These are phyloP conservation scores for Parascedosporium putredinis DNA, from an alignment of 2,329 filamentous ascomycete species.

Conservation along the genomic window DNA sequence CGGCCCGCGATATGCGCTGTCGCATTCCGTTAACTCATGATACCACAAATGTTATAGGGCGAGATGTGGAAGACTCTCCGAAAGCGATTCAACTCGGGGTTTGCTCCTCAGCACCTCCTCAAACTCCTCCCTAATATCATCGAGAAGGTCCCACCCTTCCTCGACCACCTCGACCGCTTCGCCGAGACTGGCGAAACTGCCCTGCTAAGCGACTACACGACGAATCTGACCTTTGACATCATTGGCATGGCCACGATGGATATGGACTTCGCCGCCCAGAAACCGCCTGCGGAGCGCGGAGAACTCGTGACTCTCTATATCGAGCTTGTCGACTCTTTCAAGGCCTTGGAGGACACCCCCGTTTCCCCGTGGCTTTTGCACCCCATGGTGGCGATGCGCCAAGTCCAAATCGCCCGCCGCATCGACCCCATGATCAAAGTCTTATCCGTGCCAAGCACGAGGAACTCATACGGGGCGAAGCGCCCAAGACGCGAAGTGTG, in stretches of 20 bases:
- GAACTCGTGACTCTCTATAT: constrained; percentile 13
- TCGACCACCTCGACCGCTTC: constrained; percentile 20
- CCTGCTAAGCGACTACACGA: constrained; percentile 17
- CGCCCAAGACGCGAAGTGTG: constrained; percentile 22
- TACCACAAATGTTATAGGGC: constrained; percentile 8
- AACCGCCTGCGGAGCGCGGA: constrained; percentile 13
- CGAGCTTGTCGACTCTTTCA: constrained; percentile 14
- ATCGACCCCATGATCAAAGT: constrained; percentile 16
- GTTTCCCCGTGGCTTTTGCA: constrained; percentile 15
- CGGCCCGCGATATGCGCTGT: too few species aligned
- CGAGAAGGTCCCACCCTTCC: constrained; percentile 22
- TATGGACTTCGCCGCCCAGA: constrained; percentile 23
- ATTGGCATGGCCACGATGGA: constrained; percentile 26
- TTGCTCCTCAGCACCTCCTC: constrained; percentile 27
- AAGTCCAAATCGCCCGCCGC: constrained; percentile 12
- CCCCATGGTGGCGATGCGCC: constrained; percentile 12
- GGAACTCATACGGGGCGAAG: constrained; percentile 20
- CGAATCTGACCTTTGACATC: constrained; percentile 28
- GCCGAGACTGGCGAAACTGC: constrained; percentile 18
- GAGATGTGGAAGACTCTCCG: constrained; percentile 17
- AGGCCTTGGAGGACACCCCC: constrained; percentile 11
- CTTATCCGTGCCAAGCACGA: constrained; percentile 18
- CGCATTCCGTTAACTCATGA: too few species aligned
- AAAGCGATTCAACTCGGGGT: constrained; percentile 27
- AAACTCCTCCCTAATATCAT: constrained; percentile 24